A percentile compares a stretch with the other conserved stretches of the same genome.
Evolutionary conservation across 2,329 filamentous ascomycete species (phyloP).

Genomic region (Ceratocystiopsis sp.): DNA sequence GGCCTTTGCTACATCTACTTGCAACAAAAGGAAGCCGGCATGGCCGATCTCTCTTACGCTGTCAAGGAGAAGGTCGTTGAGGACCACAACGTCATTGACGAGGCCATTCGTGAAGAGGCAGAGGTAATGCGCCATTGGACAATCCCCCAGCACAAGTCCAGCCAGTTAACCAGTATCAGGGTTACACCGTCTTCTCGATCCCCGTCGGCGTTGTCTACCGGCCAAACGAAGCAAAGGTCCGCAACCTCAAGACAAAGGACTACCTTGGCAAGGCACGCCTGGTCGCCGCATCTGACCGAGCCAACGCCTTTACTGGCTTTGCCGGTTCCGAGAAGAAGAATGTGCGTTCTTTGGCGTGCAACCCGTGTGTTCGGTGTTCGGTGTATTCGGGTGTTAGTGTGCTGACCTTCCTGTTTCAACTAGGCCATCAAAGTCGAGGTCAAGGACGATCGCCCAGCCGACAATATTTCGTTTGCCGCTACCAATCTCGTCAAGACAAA

Average conservation of each 20-base stretch:
- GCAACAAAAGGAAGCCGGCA: conserved; percentile 73
- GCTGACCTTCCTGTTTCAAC: not conserved
- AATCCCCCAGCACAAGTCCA: no score
- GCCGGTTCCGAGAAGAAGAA: conserved; percentile 65
- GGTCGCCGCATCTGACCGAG: conserved; percentile 69
- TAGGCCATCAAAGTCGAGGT: conserved; percentile 34
- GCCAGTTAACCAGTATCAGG: conserved; percentile 32
- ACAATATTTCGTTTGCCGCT: conserved; percentile 80
- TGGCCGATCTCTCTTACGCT: conserved; percentile 81
- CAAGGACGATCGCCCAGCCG: conserved; percentile 64
- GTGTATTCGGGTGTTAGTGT: no score
- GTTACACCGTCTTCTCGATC: conserved; percentile 97
- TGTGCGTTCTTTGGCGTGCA: conserved; percentile 22
- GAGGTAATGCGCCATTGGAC: conserved; percentile 39
- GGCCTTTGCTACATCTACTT: conserved; percentile 96
- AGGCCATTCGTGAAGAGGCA: conserved; percentile 83
- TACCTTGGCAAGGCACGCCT: conserved; percentile 93
- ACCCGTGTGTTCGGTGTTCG: not conserved
- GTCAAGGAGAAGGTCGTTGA: conserved; percentile 92
- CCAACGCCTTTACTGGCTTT: conserved; percentile 70
- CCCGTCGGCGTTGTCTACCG: conserved; percentile 90
- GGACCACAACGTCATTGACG: conserved; percentile 95
- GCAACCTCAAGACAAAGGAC: conserved; percentile 94
- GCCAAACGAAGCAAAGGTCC: conserved; percentile 94
- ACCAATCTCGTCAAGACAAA: conserved; percentile 85